Evolutionary conservation across 2,329 filamentous ascomycete species (phyloP), one percentile per base, ranked within the genome.

Genomic region (Coleophoma crateriformis): DNA sequence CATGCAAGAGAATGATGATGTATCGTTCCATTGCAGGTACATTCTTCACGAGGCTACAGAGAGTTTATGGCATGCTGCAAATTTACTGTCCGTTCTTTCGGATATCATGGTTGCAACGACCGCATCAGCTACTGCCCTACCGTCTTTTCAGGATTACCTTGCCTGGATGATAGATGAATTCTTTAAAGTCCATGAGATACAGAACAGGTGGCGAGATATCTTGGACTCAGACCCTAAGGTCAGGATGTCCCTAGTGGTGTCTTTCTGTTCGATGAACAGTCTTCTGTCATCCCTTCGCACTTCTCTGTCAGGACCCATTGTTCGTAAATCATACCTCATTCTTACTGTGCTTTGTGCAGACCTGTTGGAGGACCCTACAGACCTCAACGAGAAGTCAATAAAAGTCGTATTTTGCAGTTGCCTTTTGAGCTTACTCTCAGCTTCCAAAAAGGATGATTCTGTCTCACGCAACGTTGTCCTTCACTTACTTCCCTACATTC

Each of bases 101-200:
- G 54, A 60, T 38, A 49, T 65, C 13, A 64, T 61, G 14, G 53
- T 58, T 3, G 57, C 53, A 47, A 53, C 59, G 42, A 51, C 54
- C n/a, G 32, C 39, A 13, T 54, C 55, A 11, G 57, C 54, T 48
- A 55, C 62, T 54, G 53, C 61, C 45, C 59, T 58, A n/a, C 53
- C 58, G 10, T 56, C 58, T 38, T 64, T 65, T 51, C 58, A 64
- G 51, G 59, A 64, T 27, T 61, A 67, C 41, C 20, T 64, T 7
- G 54, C 55, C 11, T 67, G 64, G 64, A 45, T 66, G 27, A 43
- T 66, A 14, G 64, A 66, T 44, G 62, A 60, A 2, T 58, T 65
- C 43, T 37, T 58, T 43, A 19, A 45, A 3, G 22, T 52, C 5
- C 55, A 60, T 45, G 57, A 63, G 7, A 33, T 62, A 14, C 48